These are phyloP conservation scores for Chlamydomonas eustigma DNA, from an alignment of 139 green algal genomes.

Conservation along the genomic window DNA sequence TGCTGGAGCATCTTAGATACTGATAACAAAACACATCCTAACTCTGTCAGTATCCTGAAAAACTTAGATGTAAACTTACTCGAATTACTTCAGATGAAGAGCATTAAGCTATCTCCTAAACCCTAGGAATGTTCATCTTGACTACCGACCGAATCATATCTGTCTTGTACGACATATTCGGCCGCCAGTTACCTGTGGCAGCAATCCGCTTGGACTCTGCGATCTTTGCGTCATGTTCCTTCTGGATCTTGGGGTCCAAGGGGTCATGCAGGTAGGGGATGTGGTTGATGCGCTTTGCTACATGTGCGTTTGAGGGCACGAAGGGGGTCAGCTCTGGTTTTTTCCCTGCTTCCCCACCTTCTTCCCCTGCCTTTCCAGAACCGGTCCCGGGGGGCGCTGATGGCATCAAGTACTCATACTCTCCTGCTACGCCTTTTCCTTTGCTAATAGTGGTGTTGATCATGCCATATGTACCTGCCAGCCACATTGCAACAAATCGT, in stretches of 20 bases:
- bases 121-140: slow-evolving; percentile 30
- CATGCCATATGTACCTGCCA: slow-evolving; percentile 21
- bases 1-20: too few species aligned
- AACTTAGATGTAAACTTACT: too few species aligned
- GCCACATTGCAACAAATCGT: neutral
- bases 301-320: slow-evolving; percentile 22
- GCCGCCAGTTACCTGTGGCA: slow-evolving; percentile 23
- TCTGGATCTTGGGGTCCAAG: slow-evolving; percentile 29
- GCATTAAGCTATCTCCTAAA: too few species aligned
- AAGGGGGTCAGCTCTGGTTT: slow-evolving; percentile 17
- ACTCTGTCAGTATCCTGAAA: too few species aligned
- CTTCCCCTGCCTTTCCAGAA: neutral
- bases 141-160: slow-evolving; percentile 40
- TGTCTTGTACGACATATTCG: slow-evolving; percentile 31
- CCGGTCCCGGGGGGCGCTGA: neutral
- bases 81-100: too few species aligned
- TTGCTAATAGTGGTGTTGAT: slow-evolving; percentile 48
- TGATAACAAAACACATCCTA: too few species aligned
- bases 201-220: slow-evolving; percentile 28
- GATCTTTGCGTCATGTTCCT: neutral
- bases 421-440: slow-evolving; percentile 39
- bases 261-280: slow-evolving; percentile 45
- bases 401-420: slow-evolving; percentile 37
- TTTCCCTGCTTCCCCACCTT: neutral
- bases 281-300: slow-evolving; percentile 20